Conservation (phyloP, 2,329 filamentous ascomycete genomes). For the Periconia sp. region DNA sequence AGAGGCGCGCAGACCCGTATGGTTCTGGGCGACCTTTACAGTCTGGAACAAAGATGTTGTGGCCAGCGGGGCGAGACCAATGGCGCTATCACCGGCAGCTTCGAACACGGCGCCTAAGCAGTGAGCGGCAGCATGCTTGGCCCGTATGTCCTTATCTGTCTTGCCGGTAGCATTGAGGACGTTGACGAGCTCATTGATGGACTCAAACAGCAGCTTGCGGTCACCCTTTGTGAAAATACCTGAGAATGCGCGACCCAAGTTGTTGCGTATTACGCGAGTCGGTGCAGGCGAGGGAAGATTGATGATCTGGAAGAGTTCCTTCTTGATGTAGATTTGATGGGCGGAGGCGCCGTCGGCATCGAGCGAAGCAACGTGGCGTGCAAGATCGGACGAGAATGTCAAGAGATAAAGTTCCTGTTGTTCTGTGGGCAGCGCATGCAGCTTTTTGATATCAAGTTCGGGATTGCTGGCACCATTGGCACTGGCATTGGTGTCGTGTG, state of each 20-base stretch:
- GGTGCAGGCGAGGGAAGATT: constrained; percentile 78
- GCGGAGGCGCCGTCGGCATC: constrained; percentile 78
- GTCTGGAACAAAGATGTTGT: constrained; percentile 74
- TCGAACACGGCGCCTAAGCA: constrained; percentile 89
- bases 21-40: constrained; percentile 74
- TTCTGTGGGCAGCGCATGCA: constrained; percentile 85
- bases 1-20: constrained; percentile 80
- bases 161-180: constrained; percentile 72
- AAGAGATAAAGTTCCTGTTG: constrained; percentile 95
- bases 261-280: constrained; percentile 86
- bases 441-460: constrained; percentile 86
- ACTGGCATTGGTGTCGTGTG: constrained; percentile 31
- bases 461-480: constrained; percentile 49
- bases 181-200: constrained; percentile 80
- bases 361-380: constrained; percentile 75
- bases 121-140: constrained; percentile 83
- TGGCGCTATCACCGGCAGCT: constrained; percentile 89
- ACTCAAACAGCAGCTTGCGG: constrained; percentile 89
- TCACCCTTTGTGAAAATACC: constrained; percentile 84
- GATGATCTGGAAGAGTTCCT: constrained; percentile 91
- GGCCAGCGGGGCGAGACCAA: constrained; percentile 76
- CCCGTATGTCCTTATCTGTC: constrained; percentile 73
- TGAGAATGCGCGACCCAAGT: constrained; percentile 80
- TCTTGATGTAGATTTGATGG: constrained; percentile 90
- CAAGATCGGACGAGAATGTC: constrained; percentile 81